Evolutionary conservation across 2,329 filamentous ascomycete species (phyloP).

Genomic region (Fusarium robinianum): DNA sequence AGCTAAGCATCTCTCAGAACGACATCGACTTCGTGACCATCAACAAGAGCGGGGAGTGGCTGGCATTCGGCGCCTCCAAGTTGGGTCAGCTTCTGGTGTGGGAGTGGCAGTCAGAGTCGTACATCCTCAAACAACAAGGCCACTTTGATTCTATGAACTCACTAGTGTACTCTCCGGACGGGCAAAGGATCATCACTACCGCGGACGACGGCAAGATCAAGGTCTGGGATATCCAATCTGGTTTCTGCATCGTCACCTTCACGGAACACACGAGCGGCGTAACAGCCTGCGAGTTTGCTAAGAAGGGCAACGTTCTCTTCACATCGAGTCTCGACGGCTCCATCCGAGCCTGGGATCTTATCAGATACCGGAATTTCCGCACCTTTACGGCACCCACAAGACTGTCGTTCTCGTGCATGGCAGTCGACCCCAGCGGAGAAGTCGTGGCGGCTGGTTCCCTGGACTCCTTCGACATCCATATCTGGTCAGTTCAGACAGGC

Average conservation of each 20-base stretch:
- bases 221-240: slow-evolving; percentile 95
- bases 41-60: slow-evolving; percentile 93
- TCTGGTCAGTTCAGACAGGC: slow-evolving; percentile 98
- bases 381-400: slow-evolving; percentile 94
- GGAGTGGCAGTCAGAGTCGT: slow-evolving; percentile 99
- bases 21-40: slow-evolving; percentile 94
- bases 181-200: slow-evolving; percentile 88
- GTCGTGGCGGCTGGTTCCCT: slow-evolving; percentile 93
- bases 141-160: slow-evolving; percentile 97
- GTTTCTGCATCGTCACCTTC: slow-evolving; percentile 97
- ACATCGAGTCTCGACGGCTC: slow-evolving; percentile 95
- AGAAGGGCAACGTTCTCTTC: slow-evolving; percentile 93
- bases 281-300: slow-evolving; percentile 92
- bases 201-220: slow-evolving; percentile 98
- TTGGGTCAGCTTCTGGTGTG: slow-evolving; percentile 95
- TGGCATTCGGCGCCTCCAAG: slow-evolving; percentile 95
- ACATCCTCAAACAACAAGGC: slow-evolving; percentile 96
- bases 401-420: slow-evolving; percentile 89
- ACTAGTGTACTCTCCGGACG: slow-evolving; percentile 90
- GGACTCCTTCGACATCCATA: slow-evolving; percentile 95
- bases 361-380: slow-evolving; percentile 94
- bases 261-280: slow-evolving; percentile 95
- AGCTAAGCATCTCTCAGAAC: slow-evolving; percentile 90
- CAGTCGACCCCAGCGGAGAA: slow-evolving; percentile 96
- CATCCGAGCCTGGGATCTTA: slow-evolving; percentile 92